These are phyloP conservation scores for Penicillium thymicola DNA, from an alignment of 2,329 filamentous ascomycete species.

Conservation along the genomic window DNA sequence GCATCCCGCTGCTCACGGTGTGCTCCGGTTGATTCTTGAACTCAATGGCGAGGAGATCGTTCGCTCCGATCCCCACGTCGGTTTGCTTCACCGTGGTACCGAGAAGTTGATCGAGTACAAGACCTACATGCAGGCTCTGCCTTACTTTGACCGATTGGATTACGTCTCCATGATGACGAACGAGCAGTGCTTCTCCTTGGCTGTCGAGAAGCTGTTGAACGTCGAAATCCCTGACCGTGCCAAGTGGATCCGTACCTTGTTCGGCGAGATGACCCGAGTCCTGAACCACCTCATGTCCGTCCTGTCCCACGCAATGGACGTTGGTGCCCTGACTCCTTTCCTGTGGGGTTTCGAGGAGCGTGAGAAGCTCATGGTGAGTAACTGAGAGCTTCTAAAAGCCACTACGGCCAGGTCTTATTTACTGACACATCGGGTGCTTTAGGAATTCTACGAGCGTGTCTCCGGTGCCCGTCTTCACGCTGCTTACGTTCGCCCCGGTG, in stretches of 20 bases:
- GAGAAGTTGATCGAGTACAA: conserved; percentile 99
- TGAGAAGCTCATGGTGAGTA: conserved; percentile 95
- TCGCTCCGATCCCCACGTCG: conserved; percentile 93
- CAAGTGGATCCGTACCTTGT: conserved; percentile 95
- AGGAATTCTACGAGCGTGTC: conserved; percentile 99
- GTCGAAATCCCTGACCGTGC: conserved; percentile 92
- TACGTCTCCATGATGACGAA: conserved; percentile 99
- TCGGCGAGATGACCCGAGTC: conserved; percentile 89
- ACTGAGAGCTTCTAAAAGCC: not conserved
- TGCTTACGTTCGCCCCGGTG: conserved; percentile 93
- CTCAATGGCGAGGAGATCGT: conserved; percentile 97
- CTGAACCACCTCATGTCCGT: conserved; percentile 98
- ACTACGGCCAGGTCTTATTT: not conserved
- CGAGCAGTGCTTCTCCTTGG: conserved; percentile 94
- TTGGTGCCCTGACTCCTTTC: conserved; percentile 96
- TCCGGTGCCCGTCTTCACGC: conserved; percentile 96
- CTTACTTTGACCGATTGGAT: conserved; percentile 97
- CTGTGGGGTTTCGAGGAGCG: conserved; percentile 99
- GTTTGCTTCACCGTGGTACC: conserved; percentile 90
- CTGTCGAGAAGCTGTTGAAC: conserved; percentile 96
- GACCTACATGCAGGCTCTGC: conserved; percentile 95
- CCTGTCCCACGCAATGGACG: conserved; percentile 96
- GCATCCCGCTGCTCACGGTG: conserved; percentile 96
- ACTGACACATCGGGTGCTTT: conserved; percentile 18
- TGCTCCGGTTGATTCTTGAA: conserved; percentile 95